phyloP scores from a whole-genome alignment of 768 basidiomycete genomes.

The Hericium coralloides region DNA sequence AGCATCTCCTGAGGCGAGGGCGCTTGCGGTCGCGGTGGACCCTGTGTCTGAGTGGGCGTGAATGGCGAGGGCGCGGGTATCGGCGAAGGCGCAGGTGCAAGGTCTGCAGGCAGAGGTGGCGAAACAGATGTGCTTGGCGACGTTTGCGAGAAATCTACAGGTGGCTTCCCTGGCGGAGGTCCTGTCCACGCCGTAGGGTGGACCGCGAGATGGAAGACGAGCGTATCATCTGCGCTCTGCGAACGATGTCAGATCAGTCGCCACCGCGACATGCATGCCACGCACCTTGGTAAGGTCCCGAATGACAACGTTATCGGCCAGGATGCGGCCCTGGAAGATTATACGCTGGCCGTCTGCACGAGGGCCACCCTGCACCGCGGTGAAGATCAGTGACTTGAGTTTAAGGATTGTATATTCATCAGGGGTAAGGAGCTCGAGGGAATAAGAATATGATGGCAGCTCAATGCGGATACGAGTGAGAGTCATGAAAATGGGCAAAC shows the following conservation, averaged over 20 bases:
- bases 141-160: constrained; percentile 3
- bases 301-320: constrained; percentile 57
- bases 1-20: too few species aligned
- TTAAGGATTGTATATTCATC: constrained; percentile 43
- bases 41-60: neutral
- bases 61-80: neutral
- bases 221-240: constrained; percentile 48
- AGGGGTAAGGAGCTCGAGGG: constrained; percentile 48
- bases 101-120: neutral
- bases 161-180: constrained; percentile 33
- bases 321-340: constrained; percentile 64
- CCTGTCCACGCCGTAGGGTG: constrained; percentile 69
- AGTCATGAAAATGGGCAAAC: neutral
- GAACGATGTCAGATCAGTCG: neutral
- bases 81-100: neutral
- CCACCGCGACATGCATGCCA: constrained; percentile 4
- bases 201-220: constrained; percentile 68
- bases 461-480: constrained; percentile 48
- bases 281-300: constrained; percentile 64
- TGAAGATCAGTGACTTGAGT: constrained; percentile 59
- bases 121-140: constrained; percentile 1
- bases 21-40: too few species aligned
- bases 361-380: constrained; percentile 54
- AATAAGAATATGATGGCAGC: constrained; percentile 64
- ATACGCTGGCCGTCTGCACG: constrained; percentile 64